These are phyloP conservation scores for Fagopyrum tataricum DNA, from an alignment of 148 eudicot genomes.

Conservation along the genomic window DNA sequence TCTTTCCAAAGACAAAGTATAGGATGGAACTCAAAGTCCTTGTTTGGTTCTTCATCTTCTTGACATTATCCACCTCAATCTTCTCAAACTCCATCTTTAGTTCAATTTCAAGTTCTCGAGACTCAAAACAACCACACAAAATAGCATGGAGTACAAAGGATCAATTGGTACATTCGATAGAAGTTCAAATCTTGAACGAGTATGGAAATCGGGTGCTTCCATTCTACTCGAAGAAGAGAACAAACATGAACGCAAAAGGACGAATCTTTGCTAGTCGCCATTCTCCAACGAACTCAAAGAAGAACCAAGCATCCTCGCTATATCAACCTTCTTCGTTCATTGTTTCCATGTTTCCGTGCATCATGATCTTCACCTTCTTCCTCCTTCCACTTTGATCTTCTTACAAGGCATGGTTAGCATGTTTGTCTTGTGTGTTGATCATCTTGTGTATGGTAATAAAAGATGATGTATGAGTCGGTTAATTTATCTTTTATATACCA, in stretches of 20 bases:
- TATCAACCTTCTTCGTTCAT: neutral
- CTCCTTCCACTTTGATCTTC: constrained; percentile 7
- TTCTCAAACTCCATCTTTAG: neutral
- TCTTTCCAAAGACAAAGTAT: neutral
- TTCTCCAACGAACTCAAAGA: neutral
- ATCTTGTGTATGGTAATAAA: neutral
- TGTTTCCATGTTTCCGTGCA: neutral
- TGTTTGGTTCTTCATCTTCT: constrained; percentile 3
- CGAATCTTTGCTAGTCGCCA: neutral
- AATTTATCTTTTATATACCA: no score
- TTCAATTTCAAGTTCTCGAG: neutral
- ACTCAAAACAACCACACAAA: neutral
- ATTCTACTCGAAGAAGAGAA: constrained; percentile 1
- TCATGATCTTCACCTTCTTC: neutral
- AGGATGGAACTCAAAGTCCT: neutral
- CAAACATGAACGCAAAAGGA: neutral
- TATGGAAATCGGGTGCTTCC: constrained; percentile 9
- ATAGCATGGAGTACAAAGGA: neutral
- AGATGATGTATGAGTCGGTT: no score
- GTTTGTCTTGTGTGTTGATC: neutral
- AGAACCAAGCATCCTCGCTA: neutral
- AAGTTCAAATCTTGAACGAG: constrained; percentile 2
- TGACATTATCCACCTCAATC: constrained; percentile 2
- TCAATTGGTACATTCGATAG: neutral
- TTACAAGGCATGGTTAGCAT: neutral